Conservation (phyloP, 2,329 filamentous ascomycete species). For the Cladophialophora carrionii region DNA sequence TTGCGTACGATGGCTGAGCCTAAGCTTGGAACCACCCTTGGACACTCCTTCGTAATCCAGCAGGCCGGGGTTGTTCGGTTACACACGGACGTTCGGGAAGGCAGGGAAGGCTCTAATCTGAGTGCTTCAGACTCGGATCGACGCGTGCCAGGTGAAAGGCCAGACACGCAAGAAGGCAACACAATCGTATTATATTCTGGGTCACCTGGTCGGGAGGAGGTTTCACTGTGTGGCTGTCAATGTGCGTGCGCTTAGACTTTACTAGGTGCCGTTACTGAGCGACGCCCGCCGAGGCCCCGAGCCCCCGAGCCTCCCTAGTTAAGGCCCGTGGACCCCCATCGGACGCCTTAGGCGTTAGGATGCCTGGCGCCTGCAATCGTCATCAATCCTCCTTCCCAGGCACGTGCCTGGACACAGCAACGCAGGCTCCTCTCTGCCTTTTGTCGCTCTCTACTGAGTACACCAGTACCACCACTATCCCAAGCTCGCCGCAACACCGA, state of each 20-base stretch:
- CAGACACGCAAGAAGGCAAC: not conserved
- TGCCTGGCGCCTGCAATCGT: not conserved
- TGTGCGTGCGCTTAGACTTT: conserved; percentile 16
- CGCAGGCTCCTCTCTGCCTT: not conserved
- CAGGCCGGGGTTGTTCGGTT: conserved; percentile 4
- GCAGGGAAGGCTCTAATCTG: not conserved
- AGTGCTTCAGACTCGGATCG: not conserved
- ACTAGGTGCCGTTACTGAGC: not conserved
- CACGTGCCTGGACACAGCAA: not conserved
- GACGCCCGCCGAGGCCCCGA: no score
- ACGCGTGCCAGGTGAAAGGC: not conserved
- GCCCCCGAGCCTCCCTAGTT: not conserved
- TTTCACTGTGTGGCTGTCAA: not conserved
- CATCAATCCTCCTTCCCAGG: not conserved
- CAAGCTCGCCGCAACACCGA: not conserved
- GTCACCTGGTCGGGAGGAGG: not conserved
- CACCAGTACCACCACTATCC: not conserved
- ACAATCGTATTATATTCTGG: not conserved
- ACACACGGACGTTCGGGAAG: conserved; percentile 15
- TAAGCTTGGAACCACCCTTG: not conserved
- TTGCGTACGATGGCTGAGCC: conserved; percentile 4
- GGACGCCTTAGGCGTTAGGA: not conserved
- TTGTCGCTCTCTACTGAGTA: not conserved
- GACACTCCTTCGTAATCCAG: not conserved
- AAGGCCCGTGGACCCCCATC: not conserved